Conservation (phyloP, 306 rosid species). For the Lablab purpureus region DNA sequence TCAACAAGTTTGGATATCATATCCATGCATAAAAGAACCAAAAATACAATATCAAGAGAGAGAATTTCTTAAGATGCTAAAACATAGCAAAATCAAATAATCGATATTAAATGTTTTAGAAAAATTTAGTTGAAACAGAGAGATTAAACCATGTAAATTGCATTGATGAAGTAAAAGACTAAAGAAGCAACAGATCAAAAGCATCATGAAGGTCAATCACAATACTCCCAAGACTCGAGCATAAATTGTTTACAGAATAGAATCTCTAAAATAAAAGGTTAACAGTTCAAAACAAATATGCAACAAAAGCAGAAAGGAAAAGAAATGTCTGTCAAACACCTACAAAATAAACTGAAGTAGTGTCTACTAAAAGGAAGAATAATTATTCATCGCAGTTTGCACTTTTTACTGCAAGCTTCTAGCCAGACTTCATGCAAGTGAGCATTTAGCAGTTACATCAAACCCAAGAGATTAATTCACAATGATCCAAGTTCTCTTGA, state of each 20-base stretch:
- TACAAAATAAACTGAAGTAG: constrained; percentile 1
- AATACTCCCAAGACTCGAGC: constrained; percentile 5
- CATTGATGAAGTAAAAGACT: constrained; percentile 23
- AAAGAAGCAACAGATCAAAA: constrained; percentile 39
- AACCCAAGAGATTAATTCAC: constrained; percentile 24
- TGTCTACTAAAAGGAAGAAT: neutral
- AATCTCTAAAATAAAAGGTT: constrained; percentile 13
- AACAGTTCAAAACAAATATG: constrained; percentile 18
- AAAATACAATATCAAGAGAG: constrained; percentile 11
- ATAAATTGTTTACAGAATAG: constrained; percentile 17
- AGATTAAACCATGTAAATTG: neutral
- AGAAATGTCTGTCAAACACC: constrained; percentile 21
- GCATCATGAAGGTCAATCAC: constrained; percentile 16
- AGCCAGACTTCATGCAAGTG: constrained; percentile 30
- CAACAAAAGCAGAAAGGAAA: constrained; percentile 22
- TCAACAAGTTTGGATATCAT: constrained; percentile 42
- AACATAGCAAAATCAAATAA: constrained; percentile 9
- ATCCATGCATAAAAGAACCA: constrained; percentile 36
- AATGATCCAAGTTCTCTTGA: constrained; percentile 2
- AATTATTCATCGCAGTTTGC: constrained; percentile 23
- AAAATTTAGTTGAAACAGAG: neutral
- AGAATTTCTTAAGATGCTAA: constrained; percentile 16
- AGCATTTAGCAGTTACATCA: constrained; percentile 11
- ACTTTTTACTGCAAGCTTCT: constrained; percentile 4
- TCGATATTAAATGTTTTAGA: constrained; percentile 6